Conservation (phyloP, 1,284 basidiomycete genomes). For the Erythrobasidium hasegawianum region DNA sequence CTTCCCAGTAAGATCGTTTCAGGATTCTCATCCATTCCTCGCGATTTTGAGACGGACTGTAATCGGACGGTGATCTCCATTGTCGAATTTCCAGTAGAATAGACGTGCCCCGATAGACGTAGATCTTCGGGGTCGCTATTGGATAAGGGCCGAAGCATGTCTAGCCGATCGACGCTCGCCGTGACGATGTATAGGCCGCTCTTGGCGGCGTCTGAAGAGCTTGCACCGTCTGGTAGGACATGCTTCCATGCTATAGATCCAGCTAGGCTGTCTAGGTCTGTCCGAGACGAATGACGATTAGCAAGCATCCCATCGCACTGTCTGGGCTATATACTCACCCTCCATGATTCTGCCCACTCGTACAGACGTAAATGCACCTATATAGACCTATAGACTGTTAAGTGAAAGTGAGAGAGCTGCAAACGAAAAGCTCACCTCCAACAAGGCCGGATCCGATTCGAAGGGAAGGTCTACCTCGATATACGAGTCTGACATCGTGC, state of each 20-base stretch:
- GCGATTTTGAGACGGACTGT: slow-evolving; percentile 44
- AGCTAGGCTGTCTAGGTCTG: slow-evolving; percentile 48
- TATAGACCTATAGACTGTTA: slow-evolving; percentile 39
- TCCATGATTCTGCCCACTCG: slow-evolving; percentile 50
- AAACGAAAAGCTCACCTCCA: slow-evolving; percentile 38
- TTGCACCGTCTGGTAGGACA: slow-evolving; percentile 46
- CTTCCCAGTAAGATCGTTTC: slow-evolving; percentile 48
- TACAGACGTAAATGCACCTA: slow-evolving; percentile 47
- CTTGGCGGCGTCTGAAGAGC: slow-evolving; percentile 40
- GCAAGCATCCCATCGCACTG: not conserved
- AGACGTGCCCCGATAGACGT: slow-evolving; percentile 43
- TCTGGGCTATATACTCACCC: slow-evolving; percentile 39
- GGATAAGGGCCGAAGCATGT: slow-evolving; percentile 41
- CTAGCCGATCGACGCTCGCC: slow-evolving; percentile 49
- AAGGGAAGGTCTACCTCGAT: slow-evolving; percentile 48
- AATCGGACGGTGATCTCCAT: slow-evolving; percentile 50
- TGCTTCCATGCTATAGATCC: slow-evolving; percentile 48
- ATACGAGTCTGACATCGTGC: slow-evolving; percentile 47
- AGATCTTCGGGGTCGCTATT: slow-evolving; percentile 41
- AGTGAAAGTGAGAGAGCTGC: no score
- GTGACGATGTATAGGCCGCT: slow-evolving; percentile 50
- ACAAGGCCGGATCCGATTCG: slow-evolving; percentile 44
- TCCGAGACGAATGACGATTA: not conserved
- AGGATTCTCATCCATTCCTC: slow-evolving; percentile 35
- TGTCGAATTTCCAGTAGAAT: slow-evolving; percentile 45